phyloP scores from a whole-genome alignment of 768 basidiomycete genomes.

The Suillus clintonianus region DNA sequence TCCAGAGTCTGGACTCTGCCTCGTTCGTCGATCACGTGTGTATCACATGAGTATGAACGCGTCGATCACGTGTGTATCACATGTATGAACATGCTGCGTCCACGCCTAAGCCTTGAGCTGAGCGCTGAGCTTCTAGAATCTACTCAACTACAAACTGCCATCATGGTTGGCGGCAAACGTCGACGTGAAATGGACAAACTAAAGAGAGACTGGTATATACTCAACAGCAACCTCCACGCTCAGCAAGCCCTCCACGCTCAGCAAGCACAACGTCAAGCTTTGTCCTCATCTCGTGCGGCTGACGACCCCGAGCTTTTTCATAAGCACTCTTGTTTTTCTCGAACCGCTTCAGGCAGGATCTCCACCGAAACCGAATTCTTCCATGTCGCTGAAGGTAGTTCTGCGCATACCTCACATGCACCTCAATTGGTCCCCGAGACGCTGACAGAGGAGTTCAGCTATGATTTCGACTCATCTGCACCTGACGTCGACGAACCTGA shows the following conservation, averaged over 20 bases:
- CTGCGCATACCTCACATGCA: neutral
- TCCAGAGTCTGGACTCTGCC: too few species aligned
- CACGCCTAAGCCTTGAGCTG: too few species aligned
- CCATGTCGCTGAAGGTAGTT: neutral
- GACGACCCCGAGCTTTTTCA: neutral
- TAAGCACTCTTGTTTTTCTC: neutral
- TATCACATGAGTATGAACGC: too few species aligned
- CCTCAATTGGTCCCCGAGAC: neutral
- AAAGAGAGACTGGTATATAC: neutral
- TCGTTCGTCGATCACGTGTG: too few species aligned
- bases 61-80: too few species aligned
- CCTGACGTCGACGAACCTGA: too few species aligned
- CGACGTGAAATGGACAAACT: neutral
- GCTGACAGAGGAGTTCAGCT: neutral
- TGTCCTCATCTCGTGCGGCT: neutral
- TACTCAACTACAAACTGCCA: neutral
- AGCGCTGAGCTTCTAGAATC: too few species aligned
- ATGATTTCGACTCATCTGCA: neutral
- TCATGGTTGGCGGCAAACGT: neutral
- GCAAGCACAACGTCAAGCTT: too few species aligned
- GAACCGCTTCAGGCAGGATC: neutral
- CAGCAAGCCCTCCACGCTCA: too few species aligned
- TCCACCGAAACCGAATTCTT: neutral
- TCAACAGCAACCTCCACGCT: neutral
- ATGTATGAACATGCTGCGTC: too few species aligned